Conservation (phyloP, 1,284 basidiomycete genomes). For the Marasmius sp. region DNA sequence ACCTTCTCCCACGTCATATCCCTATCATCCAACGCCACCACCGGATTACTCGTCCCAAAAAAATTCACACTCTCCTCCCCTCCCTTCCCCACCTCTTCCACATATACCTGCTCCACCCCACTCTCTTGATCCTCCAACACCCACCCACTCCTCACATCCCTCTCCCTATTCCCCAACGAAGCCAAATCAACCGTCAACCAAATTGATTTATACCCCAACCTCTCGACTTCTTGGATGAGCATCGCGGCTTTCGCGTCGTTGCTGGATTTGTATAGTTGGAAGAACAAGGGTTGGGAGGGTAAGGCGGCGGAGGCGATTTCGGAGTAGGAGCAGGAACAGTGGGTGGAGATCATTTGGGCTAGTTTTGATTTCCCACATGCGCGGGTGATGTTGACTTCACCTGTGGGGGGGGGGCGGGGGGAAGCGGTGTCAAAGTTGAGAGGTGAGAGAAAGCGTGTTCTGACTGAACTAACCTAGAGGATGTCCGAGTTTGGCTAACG, state of each 20-base stretch:
- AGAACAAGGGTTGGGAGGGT: constrained; percentile 74
- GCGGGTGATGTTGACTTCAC: constrained; percentile 84
- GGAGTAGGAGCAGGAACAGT: constrained; percentile 76
- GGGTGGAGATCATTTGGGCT: constrained; percentile 88
- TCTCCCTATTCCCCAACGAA: constrained; percentile 83
- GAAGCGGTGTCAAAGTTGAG: not conserved
- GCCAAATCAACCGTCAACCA: constrained; percentile 91
- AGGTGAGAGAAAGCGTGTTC: not conserved
- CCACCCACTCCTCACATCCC: constrained; percentile 70
- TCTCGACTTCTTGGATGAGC: constrained; percentile 72
- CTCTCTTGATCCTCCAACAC: constrained; percentile 61
- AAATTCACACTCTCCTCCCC: constrained; percentile 34
- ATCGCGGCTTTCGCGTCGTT: constrained; percentile 69
- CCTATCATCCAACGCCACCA: constrained; percentile 60
- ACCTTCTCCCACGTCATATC: constrained; percentile 76
- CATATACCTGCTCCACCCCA: constrained; percentile 33
- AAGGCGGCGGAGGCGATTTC: constrained; percentile 65
- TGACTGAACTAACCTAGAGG: constrained; percentile 54
- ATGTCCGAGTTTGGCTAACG: constrained; percentile 87
- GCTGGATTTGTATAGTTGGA: constrained; percentile 85
- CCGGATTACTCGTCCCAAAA: constrained; percentile 62
- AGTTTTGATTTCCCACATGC: constrained; percentile 71
- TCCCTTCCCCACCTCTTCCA: constrained; percentile 23
- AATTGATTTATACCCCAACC: constrained; percentile 79
- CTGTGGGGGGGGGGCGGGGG: too few species aligned